Evolutionary conservation across 768 basidiomycete genomes (phyloP).

Genomic region (Xerocomellus amylosporus): DNA sequence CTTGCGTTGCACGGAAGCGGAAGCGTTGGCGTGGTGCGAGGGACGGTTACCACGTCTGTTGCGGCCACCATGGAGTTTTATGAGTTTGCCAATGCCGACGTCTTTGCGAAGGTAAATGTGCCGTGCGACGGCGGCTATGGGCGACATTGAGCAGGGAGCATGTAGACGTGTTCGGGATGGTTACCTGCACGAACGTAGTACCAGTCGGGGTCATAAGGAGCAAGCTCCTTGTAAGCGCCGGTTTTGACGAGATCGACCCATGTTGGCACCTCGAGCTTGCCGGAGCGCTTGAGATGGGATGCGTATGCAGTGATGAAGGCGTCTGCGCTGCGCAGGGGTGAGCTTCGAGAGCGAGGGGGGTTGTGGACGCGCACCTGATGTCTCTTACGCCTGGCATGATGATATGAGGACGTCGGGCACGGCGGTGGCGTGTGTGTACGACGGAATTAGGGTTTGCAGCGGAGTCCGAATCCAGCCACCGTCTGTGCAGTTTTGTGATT

Average conservation of each 20-base stretch:
- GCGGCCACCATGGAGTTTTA: constrained; percentile 95
- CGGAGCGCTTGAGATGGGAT: constrained; percentile 95
- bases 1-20: constrained; percentile 89
- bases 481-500: constrained; percentile 42
- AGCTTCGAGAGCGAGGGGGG: constrained; percentile 14
- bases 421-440: constrained; percentile 49
- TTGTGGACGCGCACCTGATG: constrained; percentile 50
- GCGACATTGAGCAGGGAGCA: not conserved
- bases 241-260: constrained; percentile 99
- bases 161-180: constrained; percentile 26
- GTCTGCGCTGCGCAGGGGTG: constrained; percentile 62
- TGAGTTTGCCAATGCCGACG: constrained; percentile 89
- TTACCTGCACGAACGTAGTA: constrained; percentile 97
- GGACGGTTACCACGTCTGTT: constrained; percentile 96
- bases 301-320: constrained; percentile 93
- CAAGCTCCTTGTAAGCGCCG: constrained; percentile 95
- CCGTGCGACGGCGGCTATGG: constrained; percentile 87
- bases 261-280: constrained; percentile 97
- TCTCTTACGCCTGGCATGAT: constrained; percentile 84
- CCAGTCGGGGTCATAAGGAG: constrained; percentile 99
- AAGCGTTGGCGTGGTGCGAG: constrained; percentile 86
- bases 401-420: constrained; percentile 43
- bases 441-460: constrained; percentile 30
- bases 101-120: constrained; percentile 99
- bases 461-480: constrained; percentile 37